Evolutionary conservation across 495 filamentous ascomycete genomes (phyloP).

Genomic region (Tuber aestivum): DNA sequence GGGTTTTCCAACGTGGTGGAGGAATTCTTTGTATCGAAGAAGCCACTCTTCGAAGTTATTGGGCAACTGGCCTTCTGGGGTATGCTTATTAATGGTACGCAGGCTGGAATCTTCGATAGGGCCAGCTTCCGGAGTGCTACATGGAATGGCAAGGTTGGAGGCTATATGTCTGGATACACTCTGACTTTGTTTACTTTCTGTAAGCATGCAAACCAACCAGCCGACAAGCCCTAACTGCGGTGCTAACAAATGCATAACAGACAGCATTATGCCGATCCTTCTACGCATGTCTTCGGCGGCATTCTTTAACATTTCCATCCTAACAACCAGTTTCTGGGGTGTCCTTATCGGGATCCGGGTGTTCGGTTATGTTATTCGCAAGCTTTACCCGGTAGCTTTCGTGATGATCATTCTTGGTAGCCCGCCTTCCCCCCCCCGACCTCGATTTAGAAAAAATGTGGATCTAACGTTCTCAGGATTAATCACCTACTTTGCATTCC

Average conservation of each 20-base stretch:
- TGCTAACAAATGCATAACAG: conserved; percentile 7
- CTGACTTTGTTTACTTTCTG: conserved; percentile 73
- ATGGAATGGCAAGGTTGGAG: conserved; percentile 63
- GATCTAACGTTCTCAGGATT: conserved; percentile 46
- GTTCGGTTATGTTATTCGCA: conserved; percentile 75
- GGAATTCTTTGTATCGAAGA: conserved; percentile 82
- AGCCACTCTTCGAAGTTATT: conserved; percentile 87
- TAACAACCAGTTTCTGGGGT: conserved; percentile 97
- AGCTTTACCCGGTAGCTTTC: conserved; percentile 92
- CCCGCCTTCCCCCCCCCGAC: background rate
- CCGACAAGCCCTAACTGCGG: background rate
- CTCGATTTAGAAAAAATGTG: background rate
- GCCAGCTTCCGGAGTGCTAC: conserved; percentile 58
- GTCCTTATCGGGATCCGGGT: conserved; percentile 82
- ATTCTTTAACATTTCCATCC: conserved; percentile 91
- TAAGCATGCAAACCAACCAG: conserved; percentile 9
- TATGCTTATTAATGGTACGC: conserved; percentile 82
- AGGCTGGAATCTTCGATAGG: conserved; percentile 86
- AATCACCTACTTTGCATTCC: conserved; percentile 74
- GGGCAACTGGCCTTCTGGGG: conserved; percentile 85
- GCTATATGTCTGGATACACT: conserved; percentile 84
- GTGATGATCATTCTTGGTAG: conserved; percentile 70
- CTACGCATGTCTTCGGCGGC: conserved; percentile 83
- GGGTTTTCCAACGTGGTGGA: conserved; percentile 84
- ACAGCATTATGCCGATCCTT: conserved; percentile 75